Conservation (phyloP, 805 yeast species). For the Candida stauntonica region DNA sequence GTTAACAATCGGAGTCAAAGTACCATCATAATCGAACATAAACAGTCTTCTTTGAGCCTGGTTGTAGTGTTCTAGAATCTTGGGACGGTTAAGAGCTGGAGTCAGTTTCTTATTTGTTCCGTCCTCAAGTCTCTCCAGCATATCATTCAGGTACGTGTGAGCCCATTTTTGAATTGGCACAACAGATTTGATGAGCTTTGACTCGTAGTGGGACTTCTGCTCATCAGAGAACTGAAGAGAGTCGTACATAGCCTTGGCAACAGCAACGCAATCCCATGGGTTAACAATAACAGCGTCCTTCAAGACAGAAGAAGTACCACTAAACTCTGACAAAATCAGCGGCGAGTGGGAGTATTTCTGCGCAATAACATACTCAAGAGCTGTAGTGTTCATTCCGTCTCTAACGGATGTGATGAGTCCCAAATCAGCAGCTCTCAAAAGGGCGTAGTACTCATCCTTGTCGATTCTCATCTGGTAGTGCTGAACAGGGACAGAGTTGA, state of each 20-base stretch:
- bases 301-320: constrained; percentile 76
- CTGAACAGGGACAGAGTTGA: constrained; percentile 82
- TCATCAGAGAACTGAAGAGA: constrained; percentile 53
- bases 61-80: constrained; percentile 54
- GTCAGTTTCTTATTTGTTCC: constrained; percentile 50
- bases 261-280: constrained; percentile 96
- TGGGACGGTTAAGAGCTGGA: constrained; percentile 77
- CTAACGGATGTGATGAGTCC: constrained; percentile 86
- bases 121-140: constrained; percentile 37
- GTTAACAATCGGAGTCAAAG: constrained; percentile 90
- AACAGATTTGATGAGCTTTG: constrained; percentile 58
- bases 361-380: constrained; percentile 86
- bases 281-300: constrained; percentile 78
- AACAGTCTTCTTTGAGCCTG: constrained; percentile 67
- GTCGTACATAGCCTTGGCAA: constrained; percentile 76
- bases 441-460: constrained; percentile 83
- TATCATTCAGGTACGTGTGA: constrained; percentile 48
- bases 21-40: constrained; percentile 95
- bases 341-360: constrained; percentile 73
- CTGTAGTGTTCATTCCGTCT: constrained; percentile 96
- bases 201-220: constrained; percentile 43
- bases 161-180: constrained; percentile 83
- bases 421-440: constrained; percentile 84
- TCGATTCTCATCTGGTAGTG: constrained; percentile 89
- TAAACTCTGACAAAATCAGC: constrained; percentile 84